Base-by-base conservation (phyloP, 352 stramenopile species). In the Phytopythium montanum region DNA sequence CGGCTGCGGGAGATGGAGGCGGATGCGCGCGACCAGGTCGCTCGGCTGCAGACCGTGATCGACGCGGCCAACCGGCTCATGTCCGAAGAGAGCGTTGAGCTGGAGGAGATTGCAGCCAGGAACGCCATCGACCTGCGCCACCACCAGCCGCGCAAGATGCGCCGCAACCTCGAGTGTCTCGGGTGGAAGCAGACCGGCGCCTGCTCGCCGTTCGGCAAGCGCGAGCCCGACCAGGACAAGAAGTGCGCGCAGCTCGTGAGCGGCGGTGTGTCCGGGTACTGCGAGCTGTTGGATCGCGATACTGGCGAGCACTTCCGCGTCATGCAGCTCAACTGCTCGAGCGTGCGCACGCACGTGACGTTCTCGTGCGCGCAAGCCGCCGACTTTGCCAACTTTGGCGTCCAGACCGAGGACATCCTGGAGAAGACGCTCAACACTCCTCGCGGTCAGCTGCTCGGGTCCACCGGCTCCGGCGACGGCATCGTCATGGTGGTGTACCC, bases 401-500 rank as follows among this genome's bases (percentile, higher is more conserved):
- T 76, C n/a, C 49, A 60, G 25, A 68, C 72, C 25, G 59, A 79
- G 14, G 58, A 63, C 12, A 69, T 79, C 31, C 61, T 79, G 23
- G 44, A 71, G 16, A 69, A 73, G 21, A 57, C 69, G 29, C 49
- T 63, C 19, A n/a, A 19, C 8, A 19, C 53, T 1, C 53, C 53
- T 19, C 28, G 25, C 21, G 36, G 29, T 9, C 59, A 71, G 23
- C 56, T 84, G 16, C 51, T 70, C 26, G 67, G 69, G 8, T 62
- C 66, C 28, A 67, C 41, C 23, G 76, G 76, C 26, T 53, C 12
- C 8, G 73, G 76, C 23, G 68, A 82, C 14, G 83, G 81, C 19
- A 87, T 91, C 44, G 73, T 88, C 49, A 79, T 91, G 59, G 73
- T 88, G 8, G 72, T 90, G 31, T 90, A 91, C 53, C 76, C 79